A percentile compares a stretch with the other conserved stretches of the same genome.
phyloP scores from a whole-genome alignment of 768 basidiomycete genomes.

The Boletus rubescentipes region DNA sequence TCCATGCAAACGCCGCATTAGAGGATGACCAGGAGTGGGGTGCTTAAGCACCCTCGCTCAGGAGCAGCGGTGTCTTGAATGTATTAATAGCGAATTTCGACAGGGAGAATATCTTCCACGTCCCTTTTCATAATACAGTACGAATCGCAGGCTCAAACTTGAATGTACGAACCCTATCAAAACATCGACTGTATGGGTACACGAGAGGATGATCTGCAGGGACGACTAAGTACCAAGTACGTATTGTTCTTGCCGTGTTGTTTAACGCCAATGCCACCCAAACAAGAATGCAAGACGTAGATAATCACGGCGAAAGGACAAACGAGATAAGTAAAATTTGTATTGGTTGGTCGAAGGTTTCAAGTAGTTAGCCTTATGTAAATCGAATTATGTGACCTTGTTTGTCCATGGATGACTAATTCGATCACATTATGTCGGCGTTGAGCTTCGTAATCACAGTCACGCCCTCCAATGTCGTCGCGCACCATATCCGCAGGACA shows the following conservation, averaged over 20 bases:
- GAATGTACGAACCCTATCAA: conserved; percentile 30
- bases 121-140: background rate
- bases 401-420: conserved; percentile 17
- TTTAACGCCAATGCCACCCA: conserved; percentile 64
- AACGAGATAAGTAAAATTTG: background rate
- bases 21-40: conserved; percentile 14
- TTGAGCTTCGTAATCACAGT: too few species aligned
- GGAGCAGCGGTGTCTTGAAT: background rate
- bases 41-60: background rate
- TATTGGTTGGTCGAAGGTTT: too few species aligned
- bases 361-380: too few species aligned
- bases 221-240: conserved; percentile 23
- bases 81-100: too few species aligned
- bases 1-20: background rate
- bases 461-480: conserved; percentile 25
- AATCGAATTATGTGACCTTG: background rate
- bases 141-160: background rate
- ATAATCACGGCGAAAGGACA: conserved; percentile 51
- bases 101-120: too few species aligned
- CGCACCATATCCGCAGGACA: conserved; percentile 17
- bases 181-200: conserved; percentile 41
- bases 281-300: conserved; percentile 50
- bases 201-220: conserved; percentile 62
- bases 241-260: conserved; percentile 55
- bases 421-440: background rate